Conservation (phyloP, 2,329 filamentous ascomycete species). For the Ophiocordyceps australis region DNA sequence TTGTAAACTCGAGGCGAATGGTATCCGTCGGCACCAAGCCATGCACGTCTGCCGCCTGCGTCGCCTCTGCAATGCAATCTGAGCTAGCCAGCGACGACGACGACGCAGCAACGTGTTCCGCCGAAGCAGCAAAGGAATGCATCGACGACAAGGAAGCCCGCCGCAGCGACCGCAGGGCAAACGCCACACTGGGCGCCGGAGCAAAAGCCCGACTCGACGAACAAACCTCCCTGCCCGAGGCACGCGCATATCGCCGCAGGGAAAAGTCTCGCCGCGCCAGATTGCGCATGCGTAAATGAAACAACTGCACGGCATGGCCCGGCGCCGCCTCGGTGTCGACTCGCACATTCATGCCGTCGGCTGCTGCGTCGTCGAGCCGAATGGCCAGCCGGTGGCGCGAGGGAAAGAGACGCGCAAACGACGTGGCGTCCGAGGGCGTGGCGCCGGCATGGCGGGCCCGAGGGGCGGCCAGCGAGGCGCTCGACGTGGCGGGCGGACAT, state of each 20-base stretch:
- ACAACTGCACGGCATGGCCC: constrained; percentile 49
- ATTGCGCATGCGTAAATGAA: constrained; percentile 91
- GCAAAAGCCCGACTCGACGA: constrained; percentile 55
- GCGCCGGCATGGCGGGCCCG: constrained; percentile 30
- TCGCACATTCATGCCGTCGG: constrained; percentile 92
- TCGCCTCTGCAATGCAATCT: too few relatives aligned
- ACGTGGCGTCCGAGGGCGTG: constrained; percentile 54
- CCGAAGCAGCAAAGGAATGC: constrained; percentile 1
- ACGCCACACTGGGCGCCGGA: constrained; percentile 16
- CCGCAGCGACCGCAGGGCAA: constrained; percentile 27
- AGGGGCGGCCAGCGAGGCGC: constrained; percentile 8
- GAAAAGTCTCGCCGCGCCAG: constrained; percentile 76
- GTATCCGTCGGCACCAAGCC: constrained; percentile 66
- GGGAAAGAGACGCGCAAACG: constrained; percentile 76
- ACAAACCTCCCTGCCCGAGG: constrained; percentile 86
- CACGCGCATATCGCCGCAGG: constrained; percentile 75
- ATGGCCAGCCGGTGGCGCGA: constrained; percentile 67
- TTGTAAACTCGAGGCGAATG: constrained; percentile 87
- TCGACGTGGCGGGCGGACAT: background rate
- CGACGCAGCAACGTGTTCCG: constrained; percentile 3
- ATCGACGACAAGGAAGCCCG: constrained; percentile 11
- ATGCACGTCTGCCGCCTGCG: too few relatives aligned
- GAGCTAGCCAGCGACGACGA: constrained; percentile 16
- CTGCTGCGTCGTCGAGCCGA: constrained; percentile 74
- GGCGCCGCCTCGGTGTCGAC: constrained; percentile 56